Evolutionary conservation across 1,284 basidiomycete genomes (phyloP).

Genomic region (Pholiota adiposa): DNA sequence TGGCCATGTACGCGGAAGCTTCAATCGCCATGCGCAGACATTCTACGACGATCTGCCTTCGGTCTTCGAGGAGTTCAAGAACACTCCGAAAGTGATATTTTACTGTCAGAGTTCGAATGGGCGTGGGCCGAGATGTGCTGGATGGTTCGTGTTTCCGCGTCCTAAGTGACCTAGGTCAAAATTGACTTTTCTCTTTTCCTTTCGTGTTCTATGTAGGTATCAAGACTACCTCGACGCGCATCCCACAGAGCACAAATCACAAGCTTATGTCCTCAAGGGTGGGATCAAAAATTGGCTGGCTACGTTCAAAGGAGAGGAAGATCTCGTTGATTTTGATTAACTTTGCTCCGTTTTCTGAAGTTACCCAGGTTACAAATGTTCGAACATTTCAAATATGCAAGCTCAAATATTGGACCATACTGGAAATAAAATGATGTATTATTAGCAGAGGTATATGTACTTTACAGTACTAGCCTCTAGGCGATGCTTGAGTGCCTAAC

Average conservation of each 20-base stretch:
- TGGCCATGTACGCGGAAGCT: constrained; percentile 43
- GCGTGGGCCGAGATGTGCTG: constrained; percentile 42
- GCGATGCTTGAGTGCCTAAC: no score
- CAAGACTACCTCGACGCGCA: constrained; percentile 26
- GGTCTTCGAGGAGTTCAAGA: constrained; percentile 37
- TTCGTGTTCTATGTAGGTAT: constrained; percentile 19
- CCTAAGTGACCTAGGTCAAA: no score
- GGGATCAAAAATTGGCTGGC: constrained; percentile 27
- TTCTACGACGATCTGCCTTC: constrained; percentile 40
- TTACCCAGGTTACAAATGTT: no score
- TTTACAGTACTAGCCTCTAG: no score
- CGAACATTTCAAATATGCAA: no score
- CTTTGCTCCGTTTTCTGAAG: no score
- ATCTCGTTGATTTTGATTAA: constrained; percentile 22
- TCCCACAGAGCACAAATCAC: constrained; percentile 14
- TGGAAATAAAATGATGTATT: no score
- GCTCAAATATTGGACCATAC: no score
- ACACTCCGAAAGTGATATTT: constrained; percentile 39
- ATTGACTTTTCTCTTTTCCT: constrained; percentile 50
- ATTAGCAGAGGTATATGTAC: no score
- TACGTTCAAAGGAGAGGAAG: constrained; percentile 20
- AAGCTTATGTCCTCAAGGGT: constrained; percentile 24
- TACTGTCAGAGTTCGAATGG: constrained; percentile 45
- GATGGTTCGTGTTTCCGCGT: constrained; percentile 37
- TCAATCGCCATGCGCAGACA: constrained; percentile 42